phyloP scores from a whole-genome alignment of 257 asterid genomes.

The Pogostemon cablin region DNA sequence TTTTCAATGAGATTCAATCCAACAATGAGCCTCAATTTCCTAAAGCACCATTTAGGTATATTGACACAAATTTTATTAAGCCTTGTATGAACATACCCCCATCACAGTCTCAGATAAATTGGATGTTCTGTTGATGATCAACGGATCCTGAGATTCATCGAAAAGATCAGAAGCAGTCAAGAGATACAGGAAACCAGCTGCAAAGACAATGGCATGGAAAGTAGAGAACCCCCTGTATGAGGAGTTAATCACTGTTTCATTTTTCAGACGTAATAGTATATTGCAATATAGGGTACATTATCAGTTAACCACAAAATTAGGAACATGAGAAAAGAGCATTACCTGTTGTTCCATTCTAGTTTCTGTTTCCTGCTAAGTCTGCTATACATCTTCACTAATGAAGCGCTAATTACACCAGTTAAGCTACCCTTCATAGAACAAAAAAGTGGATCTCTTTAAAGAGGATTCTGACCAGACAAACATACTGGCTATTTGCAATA shows the following conservation, averaged over 20 bases:
- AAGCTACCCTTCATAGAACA: constrained; percentile 53
- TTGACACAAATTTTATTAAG: not conserved
- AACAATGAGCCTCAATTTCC: constrained; percentile 4
- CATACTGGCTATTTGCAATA: constrained; percentile 9
- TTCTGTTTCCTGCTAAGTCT: constrained; percentile 56
- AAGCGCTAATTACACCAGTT: constrained; percentile 63
- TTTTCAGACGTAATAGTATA: constrained; percentile 1
- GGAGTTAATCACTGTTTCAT: constrained; percentile 5
- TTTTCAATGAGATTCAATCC: constrained; percentile 8
- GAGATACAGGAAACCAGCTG: constrained; percentile 65
- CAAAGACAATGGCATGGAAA: constrained; percentile 74
- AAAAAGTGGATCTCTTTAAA: constrained; percentile 41
- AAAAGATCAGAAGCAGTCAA: constrained; percentile 63
- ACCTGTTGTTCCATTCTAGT: constrained; percentile 88
- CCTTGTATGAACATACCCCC: constrained; percentile 51
- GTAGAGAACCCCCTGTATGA: constrained; percentile 84
- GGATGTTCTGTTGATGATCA: constrained; percentile 60
- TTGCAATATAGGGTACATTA: not conserved
- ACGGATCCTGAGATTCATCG: constrained; percentile 46
- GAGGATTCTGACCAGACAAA: constrained; percentile 23
- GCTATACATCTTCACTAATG: constrained; percentile 49
- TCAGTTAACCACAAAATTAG: constrained; percentile 2
- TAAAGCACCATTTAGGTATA: not conserved
- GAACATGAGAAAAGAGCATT: constrained; percentile 32
- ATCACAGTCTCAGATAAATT: constrained; percentile 64